A percentile compares a stretch with the other conserved stretches of the same genome.
phyloP scores from a whole-genome alignment of 208 protist genomes.

The Trypanosoma theileri region DNA sequence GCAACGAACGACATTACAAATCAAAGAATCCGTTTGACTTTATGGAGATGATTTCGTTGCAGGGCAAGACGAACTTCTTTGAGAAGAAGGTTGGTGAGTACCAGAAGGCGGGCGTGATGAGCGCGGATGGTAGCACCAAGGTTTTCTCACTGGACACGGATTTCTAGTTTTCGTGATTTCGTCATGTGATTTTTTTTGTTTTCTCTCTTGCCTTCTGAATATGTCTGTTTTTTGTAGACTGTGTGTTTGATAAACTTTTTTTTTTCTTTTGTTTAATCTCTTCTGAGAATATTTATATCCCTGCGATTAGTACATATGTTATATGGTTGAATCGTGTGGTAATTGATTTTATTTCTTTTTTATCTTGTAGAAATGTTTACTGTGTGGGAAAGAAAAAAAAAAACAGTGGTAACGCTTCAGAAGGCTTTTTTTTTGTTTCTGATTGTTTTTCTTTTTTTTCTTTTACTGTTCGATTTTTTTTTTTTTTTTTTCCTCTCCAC shows the following conservation, averaged over 20 bases:
- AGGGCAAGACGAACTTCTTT: constrained; percentile 99
- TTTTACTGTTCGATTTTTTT: constrained; percentile 10
- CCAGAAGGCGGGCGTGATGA: constrained; percentile 97
- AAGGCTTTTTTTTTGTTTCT: not conserved
- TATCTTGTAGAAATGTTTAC: not conserved
- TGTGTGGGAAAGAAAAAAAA: not conserved
- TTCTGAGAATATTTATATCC: no score
- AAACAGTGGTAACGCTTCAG: not conserved
- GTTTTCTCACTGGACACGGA: constrained; percentile 91
- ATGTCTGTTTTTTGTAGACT: no score
- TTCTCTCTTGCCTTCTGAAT: no score
- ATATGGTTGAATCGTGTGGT: no score
- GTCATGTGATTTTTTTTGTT: not conserved
- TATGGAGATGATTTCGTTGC: constrained; percentile 99
- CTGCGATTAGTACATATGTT: no score
- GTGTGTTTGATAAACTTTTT: no score
- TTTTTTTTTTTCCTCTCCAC: constrained; percentile 18
- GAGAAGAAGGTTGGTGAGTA: constrained; percentile 99
- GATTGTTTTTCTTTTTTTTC: constrained; percentile 13
- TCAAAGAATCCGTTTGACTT: constrained; percentile 99
- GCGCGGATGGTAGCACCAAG: constrained; percentile 60
- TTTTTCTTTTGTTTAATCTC: no score
- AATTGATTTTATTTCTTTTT: constrained; percentile 8
- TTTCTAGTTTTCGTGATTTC: constrained; percentile 61
- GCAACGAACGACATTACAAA: constrained; percentile 95